Conservation (phyloP, 75 land plant species). For the Azolla pinnata region DNA sequence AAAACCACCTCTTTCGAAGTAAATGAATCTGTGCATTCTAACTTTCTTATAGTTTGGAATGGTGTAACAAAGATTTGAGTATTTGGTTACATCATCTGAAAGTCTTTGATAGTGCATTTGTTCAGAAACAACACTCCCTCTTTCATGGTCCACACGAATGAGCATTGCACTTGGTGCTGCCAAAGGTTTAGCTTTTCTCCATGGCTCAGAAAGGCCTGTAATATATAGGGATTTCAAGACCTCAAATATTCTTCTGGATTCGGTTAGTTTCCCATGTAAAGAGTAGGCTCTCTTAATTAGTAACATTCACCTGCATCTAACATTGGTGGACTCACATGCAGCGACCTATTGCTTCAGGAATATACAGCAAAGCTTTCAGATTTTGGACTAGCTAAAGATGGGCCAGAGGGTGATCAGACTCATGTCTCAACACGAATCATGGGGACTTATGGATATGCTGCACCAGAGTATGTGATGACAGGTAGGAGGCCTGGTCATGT, state of each 20-base stretch:
- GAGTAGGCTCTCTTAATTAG: background rate
- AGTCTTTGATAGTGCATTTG: background rate
- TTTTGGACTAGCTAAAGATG: constrained; percentile 13
- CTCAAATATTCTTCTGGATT: constrained; percentile 17
- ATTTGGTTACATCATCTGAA: background rate
- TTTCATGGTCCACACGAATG: constrained; percentile 12
- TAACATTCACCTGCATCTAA: background rate
- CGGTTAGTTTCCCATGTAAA: background rate
- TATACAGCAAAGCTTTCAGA: constrained; percentile 12
- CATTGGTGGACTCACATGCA: background rate
- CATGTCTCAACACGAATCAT: constrained; percentile 13
- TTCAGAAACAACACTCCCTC: constrained; percentile 6
- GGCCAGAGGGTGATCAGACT: constrained; percentile 9
- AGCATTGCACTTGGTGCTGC: constrained; percentile 19
- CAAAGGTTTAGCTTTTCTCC: constrained; percentile 15
- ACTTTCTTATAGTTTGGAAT: background rate
- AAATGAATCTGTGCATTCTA: constrained; percentile 1
- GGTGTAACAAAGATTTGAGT: background rate
- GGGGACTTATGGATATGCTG: constrained; percentile 15
- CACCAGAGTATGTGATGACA: constrained; percentile 14
- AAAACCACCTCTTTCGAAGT: constrained; percentile 56
- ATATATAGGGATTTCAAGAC: constrained; percentile 20
- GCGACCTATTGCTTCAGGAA: background rate
- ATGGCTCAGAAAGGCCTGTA: constrained; percentile 11
- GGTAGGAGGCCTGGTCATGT: background rate